Evolutionary conservation across 768 basidiomycete species (phyloP).

Genomic region (Hypholoma fasciculare): DNA sequence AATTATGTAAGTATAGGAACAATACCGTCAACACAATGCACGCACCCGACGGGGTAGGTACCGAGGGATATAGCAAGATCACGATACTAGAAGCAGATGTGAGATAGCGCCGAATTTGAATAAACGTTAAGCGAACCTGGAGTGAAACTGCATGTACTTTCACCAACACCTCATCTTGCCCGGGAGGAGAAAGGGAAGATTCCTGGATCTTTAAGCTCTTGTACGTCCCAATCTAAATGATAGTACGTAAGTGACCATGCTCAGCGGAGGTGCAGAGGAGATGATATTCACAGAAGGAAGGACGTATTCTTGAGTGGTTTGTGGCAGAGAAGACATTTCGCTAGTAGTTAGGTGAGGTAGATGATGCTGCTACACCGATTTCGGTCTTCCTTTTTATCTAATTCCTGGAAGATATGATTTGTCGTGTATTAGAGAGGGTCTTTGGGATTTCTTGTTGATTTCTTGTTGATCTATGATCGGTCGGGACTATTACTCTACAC

Average conservation of each 20-base stretch:
- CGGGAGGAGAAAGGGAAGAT: slow-evolving; percentile 28
- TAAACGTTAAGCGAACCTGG: slow-evolving; percentile 30
- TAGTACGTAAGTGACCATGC: neutral
- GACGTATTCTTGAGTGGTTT: neutral
- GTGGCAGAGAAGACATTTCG: neutral
- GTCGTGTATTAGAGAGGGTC: too few relatives aligned
- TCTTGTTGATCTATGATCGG: too few relatives aligned
- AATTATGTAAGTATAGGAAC: slow-evolving; percentile 17
- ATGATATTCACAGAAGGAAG: neutral
- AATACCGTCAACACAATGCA: neutral
- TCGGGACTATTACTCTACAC: too few relatives aligned
- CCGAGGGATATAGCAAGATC: slow-evolving; percentile 45
- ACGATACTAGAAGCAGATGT: slow-evolving; percentile 37
- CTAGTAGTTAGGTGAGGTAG: too few relatives aligned
- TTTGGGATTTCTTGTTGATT: too few relatives aligned
- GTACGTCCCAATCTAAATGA: slow-evolving; percentile 19
- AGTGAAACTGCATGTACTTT: slow-evolving; percentile 59
- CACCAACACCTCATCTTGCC: slow-evolving; percentile 51
- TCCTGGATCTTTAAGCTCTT: slow-evolving; percentile 25
- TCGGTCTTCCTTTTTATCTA: too few relatives aligned
- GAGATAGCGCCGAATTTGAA: neutral
- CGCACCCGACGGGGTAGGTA: slow-evolving; percentile 35
- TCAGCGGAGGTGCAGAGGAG: neutral
- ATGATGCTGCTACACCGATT: too few relatives aligned
- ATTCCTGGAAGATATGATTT: too few relatives aligned